phyloP scores from a whole-genome alignment of 2,329 filamentous ascomycete species.

The Fusarium sp. region DNA sequence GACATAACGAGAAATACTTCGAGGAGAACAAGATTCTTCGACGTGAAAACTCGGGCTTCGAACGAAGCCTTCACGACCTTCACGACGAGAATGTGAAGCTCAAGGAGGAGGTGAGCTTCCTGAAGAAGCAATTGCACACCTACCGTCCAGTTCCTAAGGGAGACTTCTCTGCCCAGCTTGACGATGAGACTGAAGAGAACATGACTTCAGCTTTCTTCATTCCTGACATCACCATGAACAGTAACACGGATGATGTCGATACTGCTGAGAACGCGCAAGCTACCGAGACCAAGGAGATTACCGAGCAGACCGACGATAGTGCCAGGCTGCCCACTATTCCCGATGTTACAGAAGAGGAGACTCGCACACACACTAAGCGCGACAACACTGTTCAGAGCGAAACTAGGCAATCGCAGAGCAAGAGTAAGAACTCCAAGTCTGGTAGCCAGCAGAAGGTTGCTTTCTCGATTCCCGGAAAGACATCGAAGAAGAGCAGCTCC shows the following conservation, averaged over 20 bases:
- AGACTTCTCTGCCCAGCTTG: conserved; percentile 51
- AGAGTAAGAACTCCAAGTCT: conserved; percentile 45
- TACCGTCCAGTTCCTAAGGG: conserved; percentile 54
- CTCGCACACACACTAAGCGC: conserved; percentile 46
- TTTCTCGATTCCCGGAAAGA: conserved; percentile 56
- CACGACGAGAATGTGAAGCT: conserved; percentile 61
- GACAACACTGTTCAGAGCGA: conserved; percentile 48
- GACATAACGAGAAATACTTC: conserved; percentile 67
- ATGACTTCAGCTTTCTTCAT: conserved; percentile 71
- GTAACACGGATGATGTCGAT: conserved; percentile 46
- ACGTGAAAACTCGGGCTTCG: conserved; percentile 61
- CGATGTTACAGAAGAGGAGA: conserved; percentile 48
- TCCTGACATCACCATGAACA: conserved; percentile 67
- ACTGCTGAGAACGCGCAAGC: conserved; percentile 48
- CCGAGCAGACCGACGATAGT: conserved; percentile 51
- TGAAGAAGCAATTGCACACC: conserved; percentile 60
- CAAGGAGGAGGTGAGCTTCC: conserved; percentile 59
- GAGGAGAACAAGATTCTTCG: conserved; percentile 63
- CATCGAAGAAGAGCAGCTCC: conserved; percentile 46
- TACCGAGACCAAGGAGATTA: conserved; percentile 50
- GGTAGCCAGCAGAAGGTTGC: conserved; percentile 53
- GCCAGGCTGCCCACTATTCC: conserved; percentile 45
- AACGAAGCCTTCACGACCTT: conserved; percentile 59
- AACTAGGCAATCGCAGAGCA: conserved; percentile 46
- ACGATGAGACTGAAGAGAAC: conserved; percentile 60